A percentile compares a stretch with the other conserved stretches of the same genome.
These are phyloP conservation scores for Schrenkiella parvula DNA, from an alignment of 345 rosid species.

Conservation along the genomic window DNA sequence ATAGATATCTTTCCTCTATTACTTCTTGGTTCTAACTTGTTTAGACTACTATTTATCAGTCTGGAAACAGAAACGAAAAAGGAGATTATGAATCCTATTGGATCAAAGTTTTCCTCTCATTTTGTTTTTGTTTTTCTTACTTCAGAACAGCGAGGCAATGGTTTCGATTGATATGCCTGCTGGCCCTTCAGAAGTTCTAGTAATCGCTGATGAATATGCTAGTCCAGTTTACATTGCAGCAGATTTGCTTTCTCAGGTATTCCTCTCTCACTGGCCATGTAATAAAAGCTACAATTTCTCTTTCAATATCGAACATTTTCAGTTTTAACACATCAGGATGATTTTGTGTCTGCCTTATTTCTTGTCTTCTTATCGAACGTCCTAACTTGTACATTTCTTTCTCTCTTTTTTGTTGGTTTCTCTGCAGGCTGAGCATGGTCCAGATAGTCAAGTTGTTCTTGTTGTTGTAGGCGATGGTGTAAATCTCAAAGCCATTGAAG, in stretches of 20 bases:
- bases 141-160: conserved; percentile 98
- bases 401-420: background rate
- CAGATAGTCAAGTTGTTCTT: conserved; percentile 95
- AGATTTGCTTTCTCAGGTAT: conserved; percentile 92
- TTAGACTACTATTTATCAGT: background rate
- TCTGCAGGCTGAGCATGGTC: conserved; percentile 94
- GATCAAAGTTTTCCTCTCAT: background rate
- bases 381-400: background rate
- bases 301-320: background rate
- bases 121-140: background rate
- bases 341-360: background rate
- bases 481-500: conserved; percentile 66
- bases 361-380: background rate
- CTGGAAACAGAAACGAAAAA: background rate
- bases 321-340: background rate
- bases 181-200: conserved; percentile 96
- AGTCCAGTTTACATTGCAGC: conserved; percentile 88
- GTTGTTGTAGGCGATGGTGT: conserved; percentile 79
- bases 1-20: conserved; percentile 11
- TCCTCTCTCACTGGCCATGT: background rate
- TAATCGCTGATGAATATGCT: conserved; percentile 81
- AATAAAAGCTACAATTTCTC: background rate
- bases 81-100: background rate
- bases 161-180: conserved; percentile 99
- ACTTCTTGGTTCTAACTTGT: conserved; percentile 8